These are phyloP conservation scores for Linderniella brevidens DNA, from an alignment of 257 asterid genomes.

Conservation along the genomic window DNA sequence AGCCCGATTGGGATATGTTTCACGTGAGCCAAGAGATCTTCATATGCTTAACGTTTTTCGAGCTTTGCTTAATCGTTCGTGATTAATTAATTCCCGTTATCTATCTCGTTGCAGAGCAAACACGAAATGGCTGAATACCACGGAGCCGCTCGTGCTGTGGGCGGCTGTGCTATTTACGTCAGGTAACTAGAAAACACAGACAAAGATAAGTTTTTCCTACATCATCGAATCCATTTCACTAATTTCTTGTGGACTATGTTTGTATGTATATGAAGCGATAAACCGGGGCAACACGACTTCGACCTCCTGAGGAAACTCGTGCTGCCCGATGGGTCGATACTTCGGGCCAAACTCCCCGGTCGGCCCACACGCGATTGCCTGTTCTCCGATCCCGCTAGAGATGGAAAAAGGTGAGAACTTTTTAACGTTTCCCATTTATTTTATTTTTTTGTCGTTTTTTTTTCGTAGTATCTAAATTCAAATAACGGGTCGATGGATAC, in stretches of 20 bases:
- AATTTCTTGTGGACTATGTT: not conserved
- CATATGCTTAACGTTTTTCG: no score
- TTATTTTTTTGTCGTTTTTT: not conserved
- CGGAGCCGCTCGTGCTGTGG: conserved; percentile 87
- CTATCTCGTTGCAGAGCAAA: conserved; percentile 33
- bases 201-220: not conserved
- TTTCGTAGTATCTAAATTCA: not conserved
- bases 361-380: conserved; percentile 87
- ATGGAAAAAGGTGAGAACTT: conserved; percentile 48
- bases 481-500: conserved; percentile 9
- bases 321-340: conserved; percentile 70
- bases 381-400: conserved; percentile 86
- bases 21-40: conserved; percentile 36
- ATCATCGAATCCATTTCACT: not conserved
- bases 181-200: conserved; percentile 22
- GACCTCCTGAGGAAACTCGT: conserved; percentile 67
- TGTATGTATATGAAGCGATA: conserved; percentile 36
- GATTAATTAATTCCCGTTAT: not conserved
- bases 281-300: conserved; percentile 82
- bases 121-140: conserved; percentile 95
- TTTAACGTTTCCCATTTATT: not conserved
- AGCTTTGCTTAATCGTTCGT: no score
- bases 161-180: conserved; percentile 85
- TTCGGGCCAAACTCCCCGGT: conserved; percentile 86
- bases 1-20: conserved; percentile 98